These are phyloP conservation scores for Blastomyces parvus DNA, from an alignment of 2,329 filamentous ascomycete genomes.

Conservation along the genomic window DNA sequence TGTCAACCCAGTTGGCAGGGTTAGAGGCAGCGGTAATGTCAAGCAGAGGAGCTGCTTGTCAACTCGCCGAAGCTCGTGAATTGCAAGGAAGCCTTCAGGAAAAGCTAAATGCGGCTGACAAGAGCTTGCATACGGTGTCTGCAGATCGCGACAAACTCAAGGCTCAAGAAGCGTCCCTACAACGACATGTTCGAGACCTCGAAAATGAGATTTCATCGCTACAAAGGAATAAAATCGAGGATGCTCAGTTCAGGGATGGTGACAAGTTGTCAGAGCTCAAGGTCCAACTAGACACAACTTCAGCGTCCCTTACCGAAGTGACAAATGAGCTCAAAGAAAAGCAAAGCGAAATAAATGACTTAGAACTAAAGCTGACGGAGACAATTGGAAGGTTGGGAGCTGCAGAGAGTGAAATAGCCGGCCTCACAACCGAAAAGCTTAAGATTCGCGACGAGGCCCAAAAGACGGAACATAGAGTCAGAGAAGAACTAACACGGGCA, in stretches of 20 bases:
- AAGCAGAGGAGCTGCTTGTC: conserved; percentile 16
- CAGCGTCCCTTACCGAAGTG: conserved; percentile 15
- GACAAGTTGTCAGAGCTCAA: conserved; percentile 22
- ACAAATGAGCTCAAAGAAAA: conserved; percentile 17
- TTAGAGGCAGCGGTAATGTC: conserved; percentile 17
- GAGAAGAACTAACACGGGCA: conserved; percentile 27
- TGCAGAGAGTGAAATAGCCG: conserved; percentile 15
- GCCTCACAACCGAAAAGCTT: conserved; percentile 20
- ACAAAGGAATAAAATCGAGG: conserved; percentile 18
- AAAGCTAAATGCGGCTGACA: conserved; percentile 17
- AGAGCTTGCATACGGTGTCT: conserved; percentile 15
- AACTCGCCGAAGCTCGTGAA: conserved; percentile 19
- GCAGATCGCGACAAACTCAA: conserved; percentile 11
- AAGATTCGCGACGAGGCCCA: conserved; percentile 18
- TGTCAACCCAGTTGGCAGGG: conserved; percentile 19
- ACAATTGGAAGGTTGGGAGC: conserved; percentile 14
- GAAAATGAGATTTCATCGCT: conserved; percentile 21
- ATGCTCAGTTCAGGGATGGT: conserved; percentile 12
- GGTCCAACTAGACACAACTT: conserved; percentile 19
- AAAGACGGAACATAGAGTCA: conserved; percentile 21
- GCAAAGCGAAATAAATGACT: conserved; percentile 16
- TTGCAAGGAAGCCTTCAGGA: conserved; percentile 17
- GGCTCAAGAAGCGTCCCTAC: conserved; percentile 19
- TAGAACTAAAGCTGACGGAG: conserved; percentile 19
- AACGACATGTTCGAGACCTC: conserved; percentile 21